Evolutionary conservation across 768 basidiomycete species (phyloP).

Genomic region (Calocybe indica): DNA sequence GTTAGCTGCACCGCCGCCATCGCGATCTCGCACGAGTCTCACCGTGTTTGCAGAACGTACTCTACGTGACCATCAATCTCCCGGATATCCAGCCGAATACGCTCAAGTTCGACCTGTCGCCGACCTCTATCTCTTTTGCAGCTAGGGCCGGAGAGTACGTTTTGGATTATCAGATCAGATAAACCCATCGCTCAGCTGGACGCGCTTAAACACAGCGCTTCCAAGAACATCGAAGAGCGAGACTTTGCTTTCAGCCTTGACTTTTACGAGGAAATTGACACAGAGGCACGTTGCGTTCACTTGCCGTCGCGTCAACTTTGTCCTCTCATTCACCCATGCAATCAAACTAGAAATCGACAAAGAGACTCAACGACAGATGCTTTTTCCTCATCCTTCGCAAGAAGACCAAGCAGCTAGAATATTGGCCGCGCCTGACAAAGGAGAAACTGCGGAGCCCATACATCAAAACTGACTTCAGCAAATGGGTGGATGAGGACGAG

Average conservation of each 20-base stretch:
- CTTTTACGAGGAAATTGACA: conserved; percentile 68
- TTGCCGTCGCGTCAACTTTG: conserved; percentile 1
- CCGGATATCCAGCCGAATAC: conserved; percentile 59
- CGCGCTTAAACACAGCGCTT: conserved; percentile 18
- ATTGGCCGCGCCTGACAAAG: conserved; percentile 91
- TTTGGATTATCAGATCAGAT: not conserved
- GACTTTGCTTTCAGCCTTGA: conserved; percentile 74
- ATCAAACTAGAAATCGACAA: conserved; percentile 45
- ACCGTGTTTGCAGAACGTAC: conserved; percentile 59
- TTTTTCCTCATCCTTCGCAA: conserved; percentile 72
- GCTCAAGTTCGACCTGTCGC: conserved; percentile 55
- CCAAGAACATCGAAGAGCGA: conserved; percentile 41
- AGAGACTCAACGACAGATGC: conserved; percentile 60
- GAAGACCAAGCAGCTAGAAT: conserved; percentile 69
- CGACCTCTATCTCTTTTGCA: conserved; percentile 56
- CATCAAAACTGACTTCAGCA: conserved; percentile 92
- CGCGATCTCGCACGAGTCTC: conserved; percentile 13
- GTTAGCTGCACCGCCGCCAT: conserved; percentile 31
- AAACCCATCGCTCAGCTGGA: conserved; percentile 5
- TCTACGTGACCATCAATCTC: conserved; percentile 82
- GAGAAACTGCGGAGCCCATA: conserved; percentile 75
- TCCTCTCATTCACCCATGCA: conserved; percentile 4
- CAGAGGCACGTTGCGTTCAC: conserved; percentile 50
- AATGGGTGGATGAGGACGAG: conserved; percentile 98
- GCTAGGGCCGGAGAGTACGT: conserved; percentile 62